phyloP scores from a whole-genome alignment of 2,329 filamentous ascomycete genomes.

The Xylaria digitata region DNA sequence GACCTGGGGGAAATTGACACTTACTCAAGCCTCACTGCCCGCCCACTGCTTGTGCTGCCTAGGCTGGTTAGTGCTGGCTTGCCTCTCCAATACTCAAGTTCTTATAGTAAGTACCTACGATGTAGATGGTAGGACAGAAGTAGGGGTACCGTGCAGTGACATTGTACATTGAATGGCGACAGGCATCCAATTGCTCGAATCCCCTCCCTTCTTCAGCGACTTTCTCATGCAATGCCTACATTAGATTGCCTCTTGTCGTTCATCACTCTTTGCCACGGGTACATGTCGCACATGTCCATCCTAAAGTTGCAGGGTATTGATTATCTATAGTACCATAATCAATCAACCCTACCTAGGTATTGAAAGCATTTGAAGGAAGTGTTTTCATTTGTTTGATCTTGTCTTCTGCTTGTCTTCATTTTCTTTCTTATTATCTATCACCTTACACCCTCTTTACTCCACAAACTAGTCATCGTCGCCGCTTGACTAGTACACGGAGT shows the following conservation, averaged over 20 bases:
- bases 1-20: conserved; percentile 28
- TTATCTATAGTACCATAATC: neutral
- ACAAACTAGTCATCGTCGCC: conserved; percentile 27
- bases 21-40: conserved; percentile 27
- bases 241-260: conserved; percentile 12
- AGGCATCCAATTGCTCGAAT: no score
- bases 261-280: conserved; percentile 36
- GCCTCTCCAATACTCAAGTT: conserved; percentile 28
- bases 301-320: neutral
- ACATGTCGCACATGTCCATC: neutral
- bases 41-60: conserved; percentile 2
- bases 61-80: conserved; percentile 17
- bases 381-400: conserved; percentile 1
- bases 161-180: no score
- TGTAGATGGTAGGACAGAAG: no score
- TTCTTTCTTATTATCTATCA: no score
- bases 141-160: no score
- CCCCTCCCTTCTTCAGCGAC: conserved; percentile 18
- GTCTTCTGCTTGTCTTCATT: no score
- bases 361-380: conserved; percentile 3
- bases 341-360: neutral
- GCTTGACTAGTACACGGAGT: conserved; percentile 9
- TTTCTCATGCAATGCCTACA: conserved; percentile 9
- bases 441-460: conserved; percentile 10
- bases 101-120: no score